These are phyloP conservation scores for Fremontodendron californicum DNA, from an alignment of 345 rosid genomes.

Conservation along the genomic window DNA sequence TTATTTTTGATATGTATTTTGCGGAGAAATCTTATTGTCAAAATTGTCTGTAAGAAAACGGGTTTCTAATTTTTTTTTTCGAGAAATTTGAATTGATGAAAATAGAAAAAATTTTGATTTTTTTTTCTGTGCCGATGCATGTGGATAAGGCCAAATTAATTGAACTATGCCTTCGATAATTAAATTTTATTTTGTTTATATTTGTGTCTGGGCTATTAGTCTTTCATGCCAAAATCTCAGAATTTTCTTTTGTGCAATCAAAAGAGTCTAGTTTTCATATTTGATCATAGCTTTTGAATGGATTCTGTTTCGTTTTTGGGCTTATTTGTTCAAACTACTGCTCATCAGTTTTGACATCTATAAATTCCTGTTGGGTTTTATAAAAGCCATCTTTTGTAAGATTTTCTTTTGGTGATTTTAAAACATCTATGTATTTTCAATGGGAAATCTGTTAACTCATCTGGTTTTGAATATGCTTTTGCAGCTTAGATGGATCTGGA, in stretches of 20 bases:
- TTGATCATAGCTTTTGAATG: not conserved
- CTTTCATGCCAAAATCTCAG: not conserved
- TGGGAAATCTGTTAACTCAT: not conserved
- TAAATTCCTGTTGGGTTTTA: not conserved
- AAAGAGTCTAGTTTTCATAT: not conserved
- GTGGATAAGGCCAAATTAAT: not conserved
- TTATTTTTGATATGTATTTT: not conserved
- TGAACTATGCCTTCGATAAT: not conserved
- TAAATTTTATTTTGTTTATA: not conserved
- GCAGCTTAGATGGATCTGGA: constrained; percentile 70
- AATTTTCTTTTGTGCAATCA: not conserved
- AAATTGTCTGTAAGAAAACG: not conserved
- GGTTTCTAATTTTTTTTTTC: not conserved
- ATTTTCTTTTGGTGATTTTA: not conserved
- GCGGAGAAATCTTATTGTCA: not conserved
- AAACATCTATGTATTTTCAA: not conserved
- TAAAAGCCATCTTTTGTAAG: not conserved
- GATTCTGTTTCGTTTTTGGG: not conserved
- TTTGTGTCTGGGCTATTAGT: not conserved
- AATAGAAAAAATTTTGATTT: no score
- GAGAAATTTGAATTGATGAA: not conserved
- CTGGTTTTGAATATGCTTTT: not conserved
- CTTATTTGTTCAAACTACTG: not conserved
- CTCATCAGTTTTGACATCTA: not conserved
- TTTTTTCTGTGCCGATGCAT: not conserved